Evolutionary conservation across 768 basidiomycete species (phyloP), one percentile per base, ranked within the genome.

Genomic region (Collybia sp.): DNA sequence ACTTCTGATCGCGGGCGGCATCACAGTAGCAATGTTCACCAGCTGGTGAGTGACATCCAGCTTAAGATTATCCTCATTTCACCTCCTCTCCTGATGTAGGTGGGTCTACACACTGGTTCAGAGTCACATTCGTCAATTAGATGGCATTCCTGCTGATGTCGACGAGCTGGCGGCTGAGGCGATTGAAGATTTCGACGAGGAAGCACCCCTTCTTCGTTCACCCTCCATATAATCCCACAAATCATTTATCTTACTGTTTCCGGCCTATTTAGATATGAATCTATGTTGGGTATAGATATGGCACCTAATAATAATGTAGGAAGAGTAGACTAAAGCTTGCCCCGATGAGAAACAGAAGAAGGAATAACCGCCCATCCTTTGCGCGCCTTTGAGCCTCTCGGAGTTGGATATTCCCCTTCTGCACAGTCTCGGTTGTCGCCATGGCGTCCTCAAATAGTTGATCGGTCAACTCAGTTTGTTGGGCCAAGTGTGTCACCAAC

Each of bases 371-470:
- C 34, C 89, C 80, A 55, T 96, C 94, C 55, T 87, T 83, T 25
- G 86, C 88, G 46, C 93, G 75, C 62, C 90, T 76, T 62, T 82
- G 82, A 12, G 96, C 95, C 69, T 93, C 91, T 62, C 79, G 83
- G 46, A 99, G 73, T 65, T 99, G 92, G 36, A 77, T 72, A 55
- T 97, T 97, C 30, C 95, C 93, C 62, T 87, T 88, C 54, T 88
- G 88, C 33, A 97, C 84, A 40, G 83, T 87, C 6, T 80, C 83
- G 10, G 90, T 86, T 20, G 88, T 89, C 1, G 86, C 80, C 44
- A 96, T 85, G 8, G 93, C 94, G 58, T 99, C 95, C 54, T 96
- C 93, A 59, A 92, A 96, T 49, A 99, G 69, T 63, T 91, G 83
- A 57, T 98, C 94, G 9, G 93, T 93, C 53, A 93, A 65, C 69